Evolutionary conservation across 768 basidiomycete genomes (phyloP), one percentile per base, ranked within the genome.

Genomic region (Exsudoporus frostii): DNA sequence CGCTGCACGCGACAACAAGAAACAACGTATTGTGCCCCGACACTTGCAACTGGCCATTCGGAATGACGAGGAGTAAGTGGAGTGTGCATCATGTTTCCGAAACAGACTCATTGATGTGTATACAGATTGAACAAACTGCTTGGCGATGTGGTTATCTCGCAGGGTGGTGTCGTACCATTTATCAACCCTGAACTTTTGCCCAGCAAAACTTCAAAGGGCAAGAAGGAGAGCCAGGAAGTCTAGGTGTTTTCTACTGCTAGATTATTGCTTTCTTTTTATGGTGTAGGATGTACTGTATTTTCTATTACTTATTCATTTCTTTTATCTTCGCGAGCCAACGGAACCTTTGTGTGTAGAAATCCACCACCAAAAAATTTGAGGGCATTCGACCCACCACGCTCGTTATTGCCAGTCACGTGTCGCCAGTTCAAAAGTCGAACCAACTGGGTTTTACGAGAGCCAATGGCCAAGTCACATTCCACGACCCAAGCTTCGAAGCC

Each of bases 21-120:
- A 83, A 64, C 76, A 79, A 30, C 80, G 82, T 75, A 84, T 84
- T 63, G 79, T 83, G 17, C 83, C 83, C 52, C 79, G 83, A 55
- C 83, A 84, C 72, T 67, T 84, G 56, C 83, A 84, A 66, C 73
- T 84, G 64, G 83, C 83, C 59, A 82, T 84, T 66, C 78, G 84
- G 56, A 81, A 83, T 66, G 81, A 83, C 59, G 81, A 83, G 59
- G 81, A 79, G 73, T 77, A 32, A 32, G 58, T 49, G 14, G 2
- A 10, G 4, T 29, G 6, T 32, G 6, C 17, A 14, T 25, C 3
- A 0, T 0, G 15, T 19, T 39, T 38, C 10, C 2, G 22, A 14
- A 24, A 17, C 6, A 3, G 13, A 1, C 29, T 51, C n/a, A 44
- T 25, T 52, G n/a, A 57, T 10, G 7, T 29, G 1, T 11, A 1